Evolutionary conservation across 2,329 filamentous ascomycete species (phyloP).

Genomic region (Alternaria postmessia): DNA sequence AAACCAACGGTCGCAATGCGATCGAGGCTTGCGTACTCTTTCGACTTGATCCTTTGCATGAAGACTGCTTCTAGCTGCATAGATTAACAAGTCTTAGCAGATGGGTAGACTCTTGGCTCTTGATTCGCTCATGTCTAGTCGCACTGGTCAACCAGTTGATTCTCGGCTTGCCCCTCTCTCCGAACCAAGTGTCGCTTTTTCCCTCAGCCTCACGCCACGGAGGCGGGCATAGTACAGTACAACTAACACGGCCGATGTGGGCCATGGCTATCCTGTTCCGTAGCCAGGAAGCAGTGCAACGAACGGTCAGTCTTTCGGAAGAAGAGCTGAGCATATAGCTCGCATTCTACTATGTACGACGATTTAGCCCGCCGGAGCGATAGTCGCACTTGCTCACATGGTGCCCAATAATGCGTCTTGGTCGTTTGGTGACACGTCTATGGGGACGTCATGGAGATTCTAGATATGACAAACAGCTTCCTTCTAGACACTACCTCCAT

Average conservation of each 20-base stretch:
- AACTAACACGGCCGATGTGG: not conserved
- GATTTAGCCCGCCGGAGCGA: not conserved
- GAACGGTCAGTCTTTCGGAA: slow-evolving; percentile 1
- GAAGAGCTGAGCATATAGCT: slow-evolving; percentile 7
- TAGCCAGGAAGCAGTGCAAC: slow-evolving; percentile 6
- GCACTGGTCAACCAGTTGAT: not conserved
- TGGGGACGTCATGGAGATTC: not conserved
- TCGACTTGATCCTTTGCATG: slow-evolving; percentile 8
- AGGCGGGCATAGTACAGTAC: not conserved
- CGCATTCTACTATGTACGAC: not conserved
- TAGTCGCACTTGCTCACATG: not conserved
- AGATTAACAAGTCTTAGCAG: not conserved
- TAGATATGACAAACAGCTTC: not conserved
- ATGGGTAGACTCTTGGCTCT: not conserved
- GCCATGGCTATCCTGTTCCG: not conserved
- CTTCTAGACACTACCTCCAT: not conserved
- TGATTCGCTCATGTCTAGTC: not conserved
- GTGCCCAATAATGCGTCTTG: not conserved
- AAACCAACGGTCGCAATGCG: slow-evolving; percentile 4
- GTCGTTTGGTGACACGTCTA: too few relatives aligned
- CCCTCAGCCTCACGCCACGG: slow-evolving; percentile 6
- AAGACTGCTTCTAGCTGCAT: not conserved
- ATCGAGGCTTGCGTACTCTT: not conserved
- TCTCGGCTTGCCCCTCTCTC: slow-evolving; percentile 1
- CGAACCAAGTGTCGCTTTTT: not conserved